Conservation (phyloP, 805 yeast genomes). For the Sugiyamaella americana region DNA sequence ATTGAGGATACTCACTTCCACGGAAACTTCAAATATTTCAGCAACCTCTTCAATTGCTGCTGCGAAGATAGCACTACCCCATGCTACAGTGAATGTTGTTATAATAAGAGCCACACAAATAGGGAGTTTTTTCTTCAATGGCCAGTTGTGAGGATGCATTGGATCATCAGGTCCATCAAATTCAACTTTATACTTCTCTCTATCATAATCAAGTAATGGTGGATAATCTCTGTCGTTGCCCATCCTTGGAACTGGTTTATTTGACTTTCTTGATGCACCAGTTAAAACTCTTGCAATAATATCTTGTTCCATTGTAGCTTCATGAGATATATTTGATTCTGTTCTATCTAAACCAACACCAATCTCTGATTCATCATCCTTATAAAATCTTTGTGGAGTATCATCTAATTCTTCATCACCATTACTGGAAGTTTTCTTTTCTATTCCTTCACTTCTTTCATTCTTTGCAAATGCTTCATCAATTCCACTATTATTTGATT, state of each 20-base stretch:
- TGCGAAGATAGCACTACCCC: constrained; percentile 79
- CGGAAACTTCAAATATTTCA: constrained; percentile 53
- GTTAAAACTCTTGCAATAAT: constrained; percentile 17
- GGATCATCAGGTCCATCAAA: constrained; percentile 81
- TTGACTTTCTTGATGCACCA: constrained; percentile 14
- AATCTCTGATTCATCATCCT: constrained; percentile 4
- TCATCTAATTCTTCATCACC: too few relatives aligned
- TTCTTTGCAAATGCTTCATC: too few relatives aligned
- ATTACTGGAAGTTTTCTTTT: too few relatives aligned
- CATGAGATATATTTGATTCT: constrained; percentile 4
- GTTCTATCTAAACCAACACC: background rate
- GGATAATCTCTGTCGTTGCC: constrained; percentile 22
- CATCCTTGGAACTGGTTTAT: constrained; percentile 15
- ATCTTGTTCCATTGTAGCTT: constrained; percentile 16
- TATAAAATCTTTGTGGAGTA: background rate
- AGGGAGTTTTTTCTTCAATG: constrained; percentile 39
- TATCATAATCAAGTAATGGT: constrained; percentile 15
- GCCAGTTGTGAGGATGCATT: constrained; percentile 73
- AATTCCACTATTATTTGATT: too few relatives aligned
- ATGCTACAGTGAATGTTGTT: constrained; percentile 47
- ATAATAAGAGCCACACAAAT: constrained; percentile 41
- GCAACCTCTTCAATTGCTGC: constrained; percentile 47
- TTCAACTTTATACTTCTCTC: constrained; percentile 50
- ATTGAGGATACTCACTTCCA: constrained; percentile 66
- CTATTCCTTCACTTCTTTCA: too few relatives aligned